Evolutionary conservation across 108 stramenopile species (phyloP).

Genomic region (Mayamaea pseudoterrestris): DNA sequence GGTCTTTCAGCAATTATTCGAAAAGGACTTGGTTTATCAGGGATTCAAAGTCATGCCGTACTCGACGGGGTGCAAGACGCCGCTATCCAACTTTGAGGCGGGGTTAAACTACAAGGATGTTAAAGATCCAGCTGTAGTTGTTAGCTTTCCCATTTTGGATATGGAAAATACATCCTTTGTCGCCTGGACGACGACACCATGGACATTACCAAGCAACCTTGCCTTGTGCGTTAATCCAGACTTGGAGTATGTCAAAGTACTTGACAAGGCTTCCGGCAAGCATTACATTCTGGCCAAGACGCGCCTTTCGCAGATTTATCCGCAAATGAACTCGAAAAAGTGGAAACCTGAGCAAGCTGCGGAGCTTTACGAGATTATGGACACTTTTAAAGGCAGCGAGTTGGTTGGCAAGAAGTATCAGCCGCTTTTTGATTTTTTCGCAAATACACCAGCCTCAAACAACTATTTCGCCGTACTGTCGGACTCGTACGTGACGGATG

Average conservation of each 20-base stretch:
- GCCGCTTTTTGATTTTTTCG: constrained; percentile 92
- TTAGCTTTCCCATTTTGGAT: constrained; percentile 80
- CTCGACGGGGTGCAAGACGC: constrained; percentile 92
- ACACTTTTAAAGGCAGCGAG: constrained; percentile 66
- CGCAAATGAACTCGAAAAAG: constrained; percentile 85
- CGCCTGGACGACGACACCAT: constrained; percentile 98
- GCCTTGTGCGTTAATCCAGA: constrained; percentile 92
- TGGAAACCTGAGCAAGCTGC: constrained; percentile 88
- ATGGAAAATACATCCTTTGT: constrained; percentile 57
- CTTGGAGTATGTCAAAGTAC: constrained; percentile 89
- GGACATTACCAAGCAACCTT: constrained; percentile 96
- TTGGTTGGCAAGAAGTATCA: constrained; percentile 87
- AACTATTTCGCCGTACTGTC: constrained; percentile 78
- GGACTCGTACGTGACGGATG: constrained; percentile 96
- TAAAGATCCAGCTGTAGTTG: constrained; percentile 95
- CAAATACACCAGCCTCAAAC: constrained; percentile 21
- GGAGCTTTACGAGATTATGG: constrained; percentile 67
- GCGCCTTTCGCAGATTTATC: constrained; percentile 86
- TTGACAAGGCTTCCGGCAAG: constrained; percentile 72
- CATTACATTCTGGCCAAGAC: constrained; percentile 80
- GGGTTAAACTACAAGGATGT: constrained; percentile 98
- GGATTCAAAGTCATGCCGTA: constrained; percentile 99
- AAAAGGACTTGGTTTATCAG: constrained; percentile 95
- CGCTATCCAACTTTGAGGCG: constrained; percentile 97
- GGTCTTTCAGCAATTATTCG: constrained; percentile 92